Evolutionary conservation across 2,329 filamentous ascomycete species (phyloP).

Genomic region (Cercospora brassicicola): DNA sequence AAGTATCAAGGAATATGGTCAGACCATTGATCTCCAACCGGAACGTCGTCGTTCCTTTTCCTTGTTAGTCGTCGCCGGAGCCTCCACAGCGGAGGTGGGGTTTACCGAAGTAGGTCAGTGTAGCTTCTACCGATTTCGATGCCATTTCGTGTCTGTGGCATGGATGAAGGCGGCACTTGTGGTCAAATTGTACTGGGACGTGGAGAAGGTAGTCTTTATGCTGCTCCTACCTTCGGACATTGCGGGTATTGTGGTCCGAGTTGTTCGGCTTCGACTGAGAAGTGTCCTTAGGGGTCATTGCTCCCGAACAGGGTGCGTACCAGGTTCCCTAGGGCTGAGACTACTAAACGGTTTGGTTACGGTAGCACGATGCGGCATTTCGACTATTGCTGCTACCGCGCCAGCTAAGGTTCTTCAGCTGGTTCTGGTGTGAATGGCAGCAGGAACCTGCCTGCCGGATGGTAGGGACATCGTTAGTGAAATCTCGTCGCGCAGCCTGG

Average conservation of each 20-base stretch:
- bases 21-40: constrained; percentile 9
- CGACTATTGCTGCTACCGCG: not conserved
- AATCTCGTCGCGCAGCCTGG: no score
- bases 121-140: not conserved
- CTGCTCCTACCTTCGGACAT: not conserved
- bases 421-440: no score
- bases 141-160: not conserved
- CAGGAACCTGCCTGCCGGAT: no score
- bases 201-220: not conserved
- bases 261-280: not conserved
- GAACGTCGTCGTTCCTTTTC: constrained; percentile 9
- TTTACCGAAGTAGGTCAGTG: not conserved
- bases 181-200: not conserved
- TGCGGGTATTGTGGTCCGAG: not conserved
- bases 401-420: no score
- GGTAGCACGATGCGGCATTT: not conserved
- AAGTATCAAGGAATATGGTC: constrained; percentile 18
- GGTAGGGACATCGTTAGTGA: no score
- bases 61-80: not conserved
- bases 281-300: not conserved
- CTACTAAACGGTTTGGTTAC: no score
- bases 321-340: not conserved
- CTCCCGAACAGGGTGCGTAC: not conserved
- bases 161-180: not conserved
- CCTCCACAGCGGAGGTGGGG: not conserved